Percentiles rank a stretch among this genome's conserved stretches.
Evolutionary conservation across 306 rosid species (phyloP).

Genomic region (Castanea mollissima): DNA sequence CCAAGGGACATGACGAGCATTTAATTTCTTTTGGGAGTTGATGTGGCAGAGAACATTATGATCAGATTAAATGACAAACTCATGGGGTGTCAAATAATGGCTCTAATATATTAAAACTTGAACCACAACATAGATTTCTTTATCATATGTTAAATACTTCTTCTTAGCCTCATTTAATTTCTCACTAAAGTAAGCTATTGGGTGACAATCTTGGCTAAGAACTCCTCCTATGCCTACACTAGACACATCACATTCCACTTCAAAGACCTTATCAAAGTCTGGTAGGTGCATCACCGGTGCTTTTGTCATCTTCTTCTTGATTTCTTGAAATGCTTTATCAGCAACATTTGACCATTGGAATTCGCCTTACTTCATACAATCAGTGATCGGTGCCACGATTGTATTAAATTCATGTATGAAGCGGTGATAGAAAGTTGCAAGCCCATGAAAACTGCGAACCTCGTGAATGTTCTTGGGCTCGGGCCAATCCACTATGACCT

Average conservation of each 20-base stretch:
- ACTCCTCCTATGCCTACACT: neutral
- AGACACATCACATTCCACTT: neutral
- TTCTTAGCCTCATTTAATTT: conserved; percentile 11
- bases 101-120: neutral
- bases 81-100: neutral
- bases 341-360: neutral
- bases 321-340: neutral
- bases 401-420: neutral
- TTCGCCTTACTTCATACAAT: neutral
- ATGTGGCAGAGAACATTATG: neutral
- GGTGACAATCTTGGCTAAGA: neutral
- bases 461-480: neutral
- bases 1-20: neutral
- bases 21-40: conserved; percentile 1
- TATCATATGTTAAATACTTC: neutral
- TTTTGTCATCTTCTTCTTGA: neutral
- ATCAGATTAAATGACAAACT: neutral
- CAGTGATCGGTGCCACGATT: neutral
- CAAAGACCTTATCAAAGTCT: neutral
- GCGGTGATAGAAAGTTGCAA: neutral
- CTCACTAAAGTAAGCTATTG: neutral
- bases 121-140: neutral
- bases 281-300: neutral
- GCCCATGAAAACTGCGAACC: neutral
- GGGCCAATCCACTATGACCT: neutral